Base-by-base conservation (phyloP, 371 early-diverging fungal genomes). In the Conidiobolus incongruus region DNA sequence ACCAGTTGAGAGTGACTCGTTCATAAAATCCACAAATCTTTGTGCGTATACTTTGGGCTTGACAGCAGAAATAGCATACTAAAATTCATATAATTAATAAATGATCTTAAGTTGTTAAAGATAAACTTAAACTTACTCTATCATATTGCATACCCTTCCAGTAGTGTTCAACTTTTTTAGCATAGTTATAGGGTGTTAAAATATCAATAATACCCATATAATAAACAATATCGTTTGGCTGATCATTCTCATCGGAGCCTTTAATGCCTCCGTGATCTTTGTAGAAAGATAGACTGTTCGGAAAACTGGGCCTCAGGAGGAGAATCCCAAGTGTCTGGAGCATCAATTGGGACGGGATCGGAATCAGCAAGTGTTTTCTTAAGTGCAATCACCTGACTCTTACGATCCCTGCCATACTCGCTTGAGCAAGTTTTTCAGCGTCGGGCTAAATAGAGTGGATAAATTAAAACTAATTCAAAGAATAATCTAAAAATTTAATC, bases 201-300 rank as follows among this genome's bases (percentile, higher is more conserved):
- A 94, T 92, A 51, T 96, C 96, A 42, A 96, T 94, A 40, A 94
- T 72, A 4, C 94, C 93, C 29, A 94, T 51, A 52, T 81, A 92
- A 62, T 93, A 93, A 6, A 93, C 61, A 36, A 74, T 65, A 36
- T 72, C 59, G 4, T 70, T 56, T 1, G 68, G 61, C 24, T 62
- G 52, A 57, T 86, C 68, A 21, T 55, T 38, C 35, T 67, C 71
- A 51, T 80, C 75, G 0, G 90, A 79, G 10, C 90, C 71, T 32
- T 59, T 57, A 47, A 81, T 77, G 1, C 96, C 96, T 36, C 94
- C 95, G 35, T 85, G 70, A 42, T 92, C 91, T 16, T 71, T 67
- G 48, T 88, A 87, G 55, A 91, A 91, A n/a, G 33, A 79, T 55
- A 46, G 78, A 84, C 41, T 62, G 58, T 17, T 65, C 52, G 19